A percentile compares a stretch with the other conserved stretches of the same genome.
These are phyloP conservation scores for Chenopodium quinoa DNA, from an alignment of 148 eudicot genomes.

Conservation along the genomic window DNA sequence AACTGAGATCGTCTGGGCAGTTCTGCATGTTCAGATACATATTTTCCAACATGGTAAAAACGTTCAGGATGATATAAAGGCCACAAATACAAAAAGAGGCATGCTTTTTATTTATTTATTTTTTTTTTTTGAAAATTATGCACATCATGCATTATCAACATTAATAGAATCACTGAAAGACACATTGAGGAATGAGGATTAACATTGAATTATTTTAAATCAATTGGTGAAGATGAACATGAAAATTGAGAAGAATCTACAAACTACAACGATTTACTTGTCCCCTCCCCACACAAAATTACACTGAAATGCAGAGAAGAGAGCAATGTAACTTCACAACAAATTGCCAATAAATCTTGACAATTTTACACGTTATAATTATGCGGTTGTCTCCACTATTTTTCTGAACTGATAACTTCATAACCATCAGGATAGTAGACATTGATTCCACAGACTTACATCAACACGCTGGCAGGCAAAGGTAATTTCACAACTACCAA, in stretches of 20 bases:
- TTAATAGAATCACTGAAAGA: not conserved
- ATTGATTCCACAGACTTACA: not conserved
- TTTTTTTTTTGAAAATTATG: not conserved
- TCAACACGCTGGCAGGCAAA: constrained; percentile 10
- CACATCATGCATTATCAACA: not conserved
- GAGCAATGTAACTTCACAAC: not conserved
- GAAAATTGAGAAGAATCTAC: not conserved
- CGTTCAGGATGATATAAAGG: not conserved
- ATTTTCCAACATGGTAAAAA: too few relatives aligned
- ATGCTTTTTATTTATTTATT: too few relatives aligned
- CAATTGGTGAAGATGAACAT: not conserved
- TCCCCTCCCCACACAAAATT: too few relatives aligned
- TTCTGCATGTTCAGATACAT: too few relatives aligned
- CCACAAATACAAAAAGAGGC: not conserved
- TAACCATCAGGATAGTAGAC: not conserved
- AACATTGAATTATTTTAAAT: not conserved
- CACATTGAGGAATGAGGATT: not conserved
- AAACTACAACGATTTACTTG: not conserved
- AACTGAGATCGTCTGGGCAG: too few relatives aligned
- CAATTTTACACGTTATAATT: not conserved
- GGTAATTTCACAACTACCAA: constrained; percentile 34
- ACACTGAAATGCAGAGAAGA: too few relatives aligned
- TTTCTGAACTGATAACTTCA: not conserved
- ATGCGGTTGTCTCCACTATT: not conserved
- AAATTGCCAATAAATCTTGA: not conserved